Evolutionary conservation across 2,329 filamentous ascomycete species (phyloP), one percentile per base, ranked within the genome.

Genomic region (Penicillium digitatum): DNA sequence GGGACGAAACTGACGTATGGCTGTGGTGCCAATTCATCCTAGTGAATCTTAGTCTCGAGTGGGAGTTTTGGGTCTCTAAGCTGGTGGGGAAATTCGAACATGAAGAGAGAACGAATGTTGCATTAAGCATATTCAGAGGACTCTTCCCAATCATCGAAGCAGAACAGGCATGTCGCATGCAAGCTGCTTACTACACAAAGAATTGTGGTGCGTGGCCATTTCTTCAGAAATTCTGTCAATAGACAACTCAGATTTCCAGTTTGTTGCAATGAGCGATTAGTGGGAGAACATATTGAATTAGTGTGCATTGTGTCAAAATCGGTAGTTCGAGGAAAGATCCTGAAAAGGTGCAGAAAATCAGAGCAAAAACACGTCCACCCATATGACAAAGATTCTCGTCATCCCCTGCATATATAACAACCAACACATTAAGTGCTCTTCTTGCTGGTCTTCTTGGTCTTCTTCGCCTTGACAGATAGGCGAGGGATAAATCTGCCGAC

Each of bases 401-500:
- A 29, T 31, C 11, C 10, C 38, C 22, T 38, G 29, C 12, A 32
- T 32, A n/a, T 34, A 27, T 29, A 39, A 32, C n/a, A 45, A 22
- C 27, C 34, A n/a, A 43, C 38, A 29, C 43, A 37, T 42, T 56
- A 48, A 49, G 63, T 53, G 42, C 48, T 57, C 61, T 66, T 66
- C 56, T 67, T 62, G 48, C 38, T 51, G 31, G 48, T 48, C 22
- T 50, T 49, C 56, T 65, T 68, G 53, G 58, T 48, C 45, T 67
- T 67, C 58, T 60, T 69, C 24, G 72, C 66, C 57, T 72, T 63
- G 20, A 68, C 66, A 32, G 72, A 72, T 27, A 70, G 62, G 47
- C 73, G 67, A 32, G 94, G 94, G 48, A 96, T 73, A 69, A 96
- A 96, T 72, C 85, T 90, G 58, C 88, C 88, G 4, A 97, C 90